Base-by-base conservation (phyloP, 805 yeast genomes). In the Nakazawaea ambrosiae region DNA sequence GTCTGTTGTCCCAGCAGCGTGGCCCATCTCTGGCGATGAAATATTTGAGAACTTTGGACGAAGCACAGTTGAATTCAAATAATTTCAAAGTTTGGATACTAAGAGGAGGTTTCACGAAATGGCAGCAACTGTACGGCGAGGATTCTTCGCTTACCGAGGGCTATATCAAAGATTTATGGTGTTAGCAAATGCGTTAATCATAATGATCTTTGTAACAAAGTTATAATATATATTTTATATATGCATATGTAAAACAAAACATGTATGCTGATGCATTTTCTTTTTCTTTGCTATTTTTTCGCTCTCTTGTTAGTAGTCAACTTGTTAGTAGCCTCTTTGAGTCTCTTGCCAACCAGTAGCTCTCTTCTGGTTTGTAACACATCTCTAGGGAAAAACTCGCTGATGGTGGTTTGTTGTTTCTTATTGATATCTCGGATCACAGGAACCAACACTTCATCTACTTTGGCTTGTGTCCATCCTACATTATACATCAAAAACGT, bases 1-100 rank as follows among this genome's bases (percentile, higher is more conserved):
- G 98, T 57, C 88, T 89, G 20, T 66, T 84, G 22, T 81, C 94
- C 3, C 97, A 92, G 57, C 94, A 81, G 42, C 65, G 98, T 36
- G 97, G 97, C 0, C 97, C 97, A 0, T 65, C 84, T 3, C 73
- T 96, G 3, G 88, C 97, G 0, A 60, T 78, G 58, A 65, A 64
- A 48, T 81, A 82, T 49, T 50, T 68, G 45, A 57, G 80, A 39
- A 65, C 66, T 45, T 60, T 71, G 11, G 55, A 58, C 31, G 66
- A 60, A 10, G 36, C 58, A 12, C 49, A 49, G 2, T 22, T 30
- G 12, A 58, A 50, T 17, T 27, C 45, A 23, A 55, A 59, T 2
- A 50, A 57, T 5, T 66, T 75, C 40, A 61, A 69, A 23, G 75
- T 90, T 2, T 81, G 77, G 68, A 80, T 90, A 2, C 61, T 92